Conservation (phyloP, 202 grass and related monocot genomes). For the Schoenoplectus tabernaemontani region DNA sequence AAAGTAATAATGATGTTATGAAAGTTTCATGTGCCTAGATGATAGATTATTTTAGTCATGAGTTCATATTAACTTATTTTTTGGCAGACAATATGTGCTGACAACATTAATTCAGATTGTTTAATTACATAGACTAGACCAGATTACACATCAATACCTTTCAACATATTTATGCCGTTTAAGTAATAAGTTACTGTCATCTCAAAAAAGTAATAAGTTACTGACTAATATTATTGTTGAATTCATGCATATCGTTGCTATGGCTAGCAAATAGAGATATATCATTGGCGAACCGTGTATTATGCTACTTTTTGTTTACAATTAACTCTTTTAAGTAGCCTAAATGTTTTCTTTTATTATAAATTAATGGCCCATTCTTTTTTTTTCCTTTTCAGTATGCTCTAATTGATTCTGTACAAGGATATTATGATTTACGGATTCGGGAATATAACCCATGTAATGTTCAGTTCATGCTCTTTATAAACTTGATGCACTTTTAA, state of each 20-base stretch:
- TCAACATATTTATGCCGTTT: not conserved
- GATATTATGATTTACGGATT: not conserved
- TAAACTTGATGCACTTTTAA: not conserved
- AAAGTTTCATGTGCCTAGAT: slow-evolving; percentile 7
- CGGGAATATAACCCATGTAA: not conserved
- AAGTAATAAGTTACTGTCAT: not conserved
- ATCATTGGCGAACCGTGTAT: not conserved
- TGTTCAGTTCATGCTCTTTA: not conserved
- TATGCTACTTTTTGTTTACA: not conserved
- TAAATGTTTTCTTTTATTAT: not conserved
- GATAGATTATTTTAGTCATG: slow-evolving; percentile 5
- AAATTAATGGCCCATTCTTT: not conserved
- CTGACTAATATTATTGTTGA: not conserved
- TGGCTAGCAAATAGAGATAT: not conserved
- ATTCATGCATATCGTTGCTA: not conserved
- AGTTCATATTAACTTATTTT: not conserved
- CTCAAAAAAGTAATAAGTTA: not conserved
- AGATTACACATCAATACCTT: not conserved
- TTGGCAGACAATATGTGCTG: not conserved
- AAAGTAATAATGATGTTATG: slow-evolving; percentile 2
- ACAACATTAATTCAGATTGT: not conserved
- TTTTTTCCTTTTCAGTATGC: too few relatives aligned
- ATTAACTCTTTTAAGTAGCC: not conserved
- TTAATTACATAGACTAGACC: not conserved
- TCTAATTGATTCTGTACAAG: not conserved